phyloP scores from a whole-genome alignment of 73 alveolate genomes.

The Tetrahymena thermophila region DNA sequence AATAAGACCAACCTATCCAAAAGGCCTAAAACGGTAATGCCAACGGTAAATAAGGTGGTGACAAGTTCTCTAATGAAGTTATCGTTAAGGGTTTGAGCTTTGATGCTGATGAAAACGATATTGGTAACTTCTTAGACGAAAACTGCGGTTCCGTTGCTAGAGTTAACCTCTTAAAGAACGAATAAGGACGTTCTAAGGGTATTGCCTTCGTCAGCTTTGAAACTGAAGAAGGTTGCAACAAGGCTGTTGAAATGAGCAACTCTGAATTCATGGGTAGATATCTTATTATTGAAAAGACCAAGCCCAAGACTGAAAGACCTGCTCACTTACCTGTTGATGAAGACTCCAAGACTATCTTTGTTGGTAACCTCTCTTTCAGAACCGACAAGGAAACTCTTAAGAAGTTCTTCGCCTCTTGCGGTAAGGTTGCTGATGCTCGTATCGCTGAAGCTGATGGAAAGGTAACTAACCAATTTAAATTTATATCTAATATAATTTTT shows the following conservation, averaged over 20 bases:
- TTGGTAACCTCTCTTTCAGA: constrained; percentile 85
- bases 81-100: constrained; percentile 49
- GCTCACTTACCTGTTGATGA: constrained; percentile 48
- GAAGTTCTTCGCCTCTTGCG: constrained; percentile 81
- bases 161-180: constrained; percentile 43
- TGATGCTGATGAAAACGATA: constrained; percentile 46
- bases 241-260: constrained; percentile 43
- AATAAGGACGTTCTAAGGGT: constrained; percentile 56
- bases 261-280: constrained; percentile 65
- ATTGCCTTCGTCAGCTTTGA: constrained; percentile 57
- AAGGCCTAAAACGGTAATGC: not conserved
- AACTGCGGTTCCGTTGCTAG: constrained; percentile 45
- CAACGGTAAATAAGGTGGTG: not conserved
- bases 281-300: constrained; percentile 17
- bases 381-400: constrained; percentile 69
- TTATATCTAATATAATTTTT: too few relatives aligned
- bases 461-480: not conserved
- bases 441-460: constrained; percentile 89
- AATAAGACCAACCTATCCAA: not conserved
- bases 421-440: constrained; percentile 77
- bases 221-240: constrained; percentile 50
- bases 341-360: constrained; percentile 61
- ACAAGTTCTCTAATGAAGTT: constrained; percentile 29
- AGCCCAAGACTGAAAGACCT: constrained; percentile 25
- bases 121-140: constrained; percentile 43